Evolutionary conservation across 352 stramenopile genomes (phyloP), one percentile per base, ranked within the genome.

Genomic region (Phytophthora tentaculata): DNA sequence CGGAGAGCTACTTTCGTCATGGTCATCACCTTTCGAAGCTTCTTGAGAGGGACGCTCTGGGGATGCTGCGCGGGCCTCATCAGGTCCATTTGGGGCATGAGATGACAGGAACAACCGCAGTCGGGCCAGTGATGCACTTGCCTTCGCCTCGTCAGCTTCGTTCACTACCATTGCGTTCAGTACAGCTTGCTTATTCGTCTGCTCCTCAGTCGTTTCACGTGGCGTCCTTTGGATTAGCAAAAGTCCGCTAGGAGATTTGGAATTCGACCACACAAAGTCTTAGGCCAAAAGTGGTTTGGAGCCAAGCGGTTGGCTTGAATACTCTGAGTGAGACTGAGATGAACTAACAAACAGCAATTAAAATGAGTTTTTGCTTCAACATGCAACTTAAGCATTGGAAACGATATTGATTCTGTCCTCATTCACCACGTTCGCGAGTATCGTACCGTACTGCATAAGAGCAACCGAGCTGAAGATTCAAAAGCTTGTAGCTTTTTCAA

Each of bases 81-180:
- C 48, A 20, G 56, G 22, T 44, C 61, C 61, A 57, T 71, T 69
- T 20, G 76, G 65, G 8, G 73, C 54, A 55, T 84, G 76, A 1
- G 76, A 74, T 16, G 73, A 76, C 23, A 84, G 37, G 55, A 84
- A 81, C 49, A 80, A 50, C 29, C 73, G 67, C 28, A 84, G 32
- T 5, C 73, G 66, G 14, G 73, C 71, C 20, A 84, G 63, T 3
- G 76, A 81, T 0, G 71, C 63, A 8, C 54, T 70, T 23, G 61
- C 49, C 24, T 73, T 75, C 7, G 53, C 54, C 1, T 74, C 70
- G 3, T 71, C 51, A 17, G 37, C 56, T 22, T 74, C 64, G 13
- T 69, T 69, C 19, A 65, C 50, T 20, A 67, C 54, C 59, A 73
- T 73, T 22, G 26, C 20, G 32, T 14, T 23, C 32, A 62, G 17